Evolutionary conservation across 78 protist genomes (phyloP), one percentile per base, ranked within the genome.

Genomic region (Capsaspora owczarzaki): DNA sequence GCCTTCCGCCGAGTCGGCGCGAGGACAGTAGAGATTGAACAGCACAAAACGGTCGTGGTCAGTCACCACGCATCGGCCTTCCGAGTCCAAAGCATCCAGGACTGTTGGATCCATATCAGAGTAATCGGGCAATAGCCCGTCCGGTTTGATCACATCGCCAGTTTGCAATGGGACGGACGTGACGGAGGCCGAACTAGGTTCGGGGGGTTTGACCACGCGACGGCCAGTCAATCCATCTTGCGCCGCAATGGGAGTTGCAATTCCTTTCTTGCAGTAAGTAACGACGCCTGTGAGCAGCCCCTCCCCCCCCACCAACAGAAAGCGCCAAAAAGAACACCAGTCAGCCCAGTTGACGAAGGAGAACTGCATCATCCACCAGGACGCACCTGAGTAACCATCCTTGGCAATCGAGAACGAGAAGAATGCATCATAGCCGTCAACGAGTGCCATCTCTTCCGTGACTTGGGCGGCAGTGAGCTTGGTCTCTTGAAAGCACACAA

Each of bases 61-160:
- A 5, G 72, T 60, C 56, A 41, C 66, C 27, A 77, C 60, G 72
- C 81, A 77, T 12, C 81, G 81, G 20, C 81, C 81, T 56, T 77
- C 81, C 31, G 8, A 0, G 12, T 77, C 81, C 6, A 77, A 72
- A 5, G 6, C 41, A 2, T 25, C 63, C 33, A 47, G 47, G n/a
- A 16, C 23, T 5, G 5, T 5, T 16, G 61, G 31, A 5, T 19
- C 14, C 44, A 37, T 35, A 6, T 2, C 74, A 19, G n/a, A 35
- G 44, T 46, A 2, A 46, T 2, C 25, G n/a, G 41, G 14, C 74
- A 35, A n/a, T n/a, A n/a, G n/a, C n/a, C n/a, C n/a, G n/a, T n/a
- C n/a, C n/a, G n/a, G n/a, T n/a, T n/a, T n/a, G n/a, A n/a, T n/a
- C n/a, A n/a, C n/a, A n/a, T n/a, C n/a, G n/a, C n/a, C n/a, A n/a